Percentiles rank a stretch among this genome's conserved stretches.
phyloP scores from a whole-genome alignment of 306 rosid genomes.

The Casuarina glauca region DNA sequence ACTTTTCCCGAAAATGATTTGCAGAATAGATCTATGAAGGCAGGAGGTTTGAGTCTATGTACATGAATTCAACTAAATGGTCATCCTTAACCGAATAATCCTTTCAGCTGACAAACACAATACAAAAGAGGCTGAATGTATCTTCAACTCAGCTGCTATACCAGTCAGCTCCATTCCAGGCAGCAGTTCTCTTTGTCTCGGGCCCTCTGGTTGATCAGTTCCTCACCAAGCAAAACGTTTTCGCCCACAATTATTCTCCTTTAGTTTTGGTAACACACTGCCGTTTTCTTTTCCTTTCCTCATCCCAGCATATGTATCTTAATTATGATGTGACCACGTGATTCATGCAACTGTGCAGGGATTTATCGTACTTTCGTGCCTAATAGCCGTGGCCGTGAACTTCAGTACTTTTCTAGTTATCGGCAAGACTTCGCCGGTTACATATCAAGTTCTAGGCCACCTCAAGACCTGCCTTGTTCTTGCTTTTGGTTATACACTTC shows the following conservation, averaged over 20 bases:
- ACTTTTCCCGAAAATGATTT: slow-evolving; percentile 11
- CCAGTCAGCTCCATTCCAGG: slow-evolving; percentile 96
- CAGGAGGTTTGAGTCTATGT: neutral
- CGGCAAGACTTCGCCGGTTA: slow-evolving; percentile 97
- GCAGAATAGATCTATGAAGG: neutral
- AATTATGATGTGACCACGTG: too few species aligned
- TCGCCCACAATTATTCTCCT: slow-evolving; percentile 76
- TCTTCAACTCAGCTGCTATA: slow-evolving; percentile 92
- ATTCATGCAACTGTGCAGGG: slow-evolving; percentile 39
- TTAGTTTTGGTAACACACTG: slow-evolving; percentile 60
- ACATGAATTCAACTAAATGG: neutral
- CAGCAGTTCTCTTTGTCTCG: slow-evolving; percentile 89
- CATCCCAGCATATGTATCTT: neutral
- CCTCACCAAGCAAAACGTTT: slow-evolving; percentile 82
- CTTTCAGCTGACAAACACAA: slow-evolving; percentile 91
- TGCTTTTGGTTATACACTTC: slow-evolving; percentile 91
- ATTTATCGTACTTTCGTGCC: slow-evolving; percentile 80
- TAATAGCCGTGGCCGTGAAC: slow-evolving; percentile 93
- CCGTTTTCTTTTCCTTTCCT: neutral
- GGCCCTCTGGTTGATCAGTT: slow-evolving; percentile 87
- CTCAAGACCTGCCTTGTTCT: slow-evolving; percentile 97
- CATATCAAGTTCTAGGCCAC: slow-evolving; percentile 95
- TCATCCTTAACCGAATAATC: slow-evolving; percentile 49
- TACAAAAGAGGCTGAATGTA: slow-evolving; percentile 90
- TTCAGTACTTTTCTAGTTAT: slow-evolving; percentile 93